Evolutionary conservation across 2,329 filamentous ascomycete species (phyloP).

Genomic region (Aspergillus floridensis): DNA sequence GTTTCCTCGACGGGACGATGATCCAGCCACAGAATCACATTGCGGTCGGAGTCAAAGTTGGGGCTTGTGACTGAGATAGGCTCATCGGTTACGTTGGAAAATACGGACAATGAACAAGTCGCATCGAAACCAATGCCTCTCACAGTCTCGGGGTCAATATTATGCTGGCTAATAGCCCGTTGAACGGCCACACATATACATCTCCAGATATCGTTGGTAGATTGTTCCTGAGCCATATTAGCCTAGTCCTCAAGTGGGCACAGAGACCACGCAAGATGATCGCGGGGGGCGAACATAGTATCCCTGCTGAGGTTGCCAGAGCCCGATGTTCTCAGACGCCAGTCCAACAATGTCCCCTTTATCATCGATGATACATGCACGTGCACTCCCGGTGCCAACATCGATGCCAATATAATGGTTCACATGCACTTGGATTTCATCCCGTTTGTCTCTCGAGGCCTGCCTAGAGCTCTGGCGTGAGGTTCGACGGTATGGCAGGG

Average conservation of each 20-base stretch:
- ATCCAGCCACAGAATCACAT: slow-evolving; percentile 96
- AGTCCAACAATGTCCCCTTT: slow-evolving; percentile 79
- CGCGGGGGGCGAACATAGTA: slow-evolving; percentile 60
- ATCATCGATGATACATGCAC: slow-evolving; percentile 91
- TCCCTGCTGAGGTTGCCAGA: slow-evolving; percentile 74
- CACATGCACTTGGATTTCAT: slow-evolving; percentile 56
- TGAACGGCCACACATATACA: slow-evolving; percentile 90
- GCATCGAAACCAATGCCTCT: slow-evolving; percentile 96
- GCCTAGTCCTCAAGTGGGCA: not conserved
- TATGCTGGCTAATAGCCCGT: slow-evolving; percentile 75
- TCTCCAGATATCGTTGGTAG: slow-evolving; percentile 92
- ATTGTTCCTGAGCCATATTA: slow-evolving; percentile 72
- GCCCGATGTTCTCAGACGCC: slow-evolving; percentile 71
- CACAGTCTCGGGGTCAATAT: slow-evolving; percentile 71
- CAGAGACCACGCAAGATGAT: not conserved
- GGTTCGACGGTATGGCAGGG: slow-evolving; percentile 31
- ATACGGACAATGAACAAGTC: slow-evolving; percentile 95
- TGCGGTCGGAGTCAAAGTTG: slow-evolving; percentile 83
- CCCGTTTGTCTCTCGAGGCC: slow-evolving; percentile 48
- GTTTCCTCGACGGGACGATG: slow-evolving; percentile 90
- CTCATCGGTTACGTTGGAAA: slow-evolving; percentile 83
- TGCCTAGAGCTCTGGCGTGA: slow-evolving; percentile 36
- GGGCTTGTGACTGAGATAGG: slow-evolving; percentile 88
- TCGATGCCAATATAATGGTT: slow-evolving; percentile 81
- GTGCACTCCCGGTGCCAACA: slow-evolving; percentile 91